Percentiles rank a stretch among this genome's conserved stretches.
These are phyloP conservation scores for Trichomonas tenax DNA, from an alignment of 208 protist genomes.

Conservation along the genomic window DNA sequence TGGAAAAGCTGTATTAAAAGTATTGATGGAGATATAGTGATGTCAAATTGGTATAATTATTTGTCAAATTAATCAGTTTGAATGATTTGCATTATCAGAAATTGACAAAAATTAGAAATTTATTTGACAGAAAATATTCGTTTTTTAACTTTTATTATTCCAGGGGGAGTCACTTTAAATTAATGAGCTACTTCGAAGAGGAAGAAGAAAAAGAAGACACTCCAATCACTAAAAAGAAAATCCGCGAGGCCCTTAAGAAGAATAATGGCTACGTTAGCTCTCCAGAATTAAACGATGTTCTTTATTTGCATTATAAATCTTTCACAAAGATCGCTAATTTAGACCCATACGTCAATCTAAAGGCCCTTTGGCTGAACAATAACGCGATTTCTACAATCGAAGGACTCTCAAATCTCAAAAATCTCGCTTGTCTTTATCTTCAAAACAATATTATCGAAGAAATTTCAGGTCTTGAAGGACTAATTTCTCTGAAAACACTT, in stretches of 20 bases:
- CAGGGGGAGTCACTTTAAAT: too few relatives aligned
- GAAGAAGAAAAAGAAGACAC: background rate
- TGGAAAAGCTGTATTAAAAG: too few relatives aligned
- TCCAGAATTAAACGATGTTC: conserved; percentile 67
- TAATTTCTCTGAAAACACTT: conserved; percentile 56
- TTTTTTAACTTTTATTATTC: too few relatives aligned
- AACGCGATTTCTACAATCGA: conserved; percentile 62
- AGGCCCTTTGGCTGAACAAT: conserved; percentile 64
- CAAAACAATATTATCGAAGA: conserved; percentile 66
- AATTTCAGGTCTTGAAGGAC: conserved; percentile 36
- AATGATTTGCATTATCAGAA: too few relatives aligned
- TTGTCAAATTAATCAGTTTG: too few relatives aligned
- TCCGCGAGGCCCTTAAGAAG: background rate
- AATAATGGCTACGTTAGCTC: conserved; percentile 36
- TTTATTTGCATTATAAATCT: conserved; percentile 68
- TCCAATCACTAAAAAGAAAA: background rate
- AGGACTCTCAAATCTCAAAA: conserved; percentile 47
- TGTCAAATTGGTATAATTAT: too few relatives aligned
- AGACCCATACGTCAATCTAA: conserved; percentile 54
- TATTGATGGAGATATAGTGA: too few relatives aligned
- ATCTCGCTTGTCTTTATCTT: conserved; percentile 62
- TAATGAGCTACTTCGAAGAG: background rate
- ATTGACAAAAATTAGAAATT: too few relatives aligned
- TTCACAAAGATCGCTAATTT: conserved; percentile 56
- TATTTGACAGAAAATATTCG: too few relatives aligned